Base-by-base conservation (phyloP, 805 yeast genomes). In the Lachancea fermentati region DNA sequence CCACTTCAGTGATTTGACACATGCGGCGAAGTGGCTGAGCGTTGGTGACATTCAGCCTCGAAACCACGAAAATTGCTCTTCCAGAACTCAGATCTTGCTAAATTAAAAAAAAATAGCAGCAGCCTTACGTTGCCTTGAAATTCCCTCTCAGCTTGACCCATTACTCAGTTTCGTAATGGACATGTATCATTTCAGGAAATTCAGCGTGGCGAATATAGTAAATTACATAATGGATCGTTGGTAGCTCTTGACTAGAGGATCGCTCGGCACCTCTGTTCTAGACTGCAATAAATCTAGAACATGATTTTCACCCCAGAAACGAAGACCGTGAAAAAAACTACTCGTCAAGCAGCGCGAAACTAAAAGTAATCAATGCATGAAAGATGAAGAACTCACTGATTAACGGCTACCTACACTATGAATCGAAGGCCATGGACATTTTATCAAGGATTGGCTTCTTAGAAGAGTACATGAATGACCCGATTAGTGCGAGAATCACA, bases 401-500 rank as follows among this genome's bases (percentile, higher is more conserved):
- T 11, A 22, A 22, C 11, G 11, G 17, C 15, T 56, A 53, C 42
- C 47, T 52, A 17, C 46, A 43, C 12, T 24, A 50, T 4, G 65
- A 60, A 42, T 26, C 37, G 3, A 43, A 30, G 11, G 15, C 52
- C 11, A 44, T 60, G 15, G 41, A 35, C 4, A 35, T 41, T 18
- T 40, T 60, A 37, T 40, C 37, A 11, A 40, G 34, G 13, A 22
- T 45, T n/a, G 39, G 42, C 5, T 45, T 31, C 33, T 17, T 47
- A 34, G 31, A 41, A 8, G 32, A 39, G 19, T 49, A 49, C 40
- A 51, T 57, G 11, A 57, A 57, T 40, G 60, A 59, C 30, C 47
- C 46, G 30, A 31, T 55, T 2, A 61, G 65, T 46, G 62, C 62
- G 13, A 48, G 66, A 44, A 62, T 62, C 19, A 61, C 67, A 4